A percentile compares a stretch with the other conserved stretches of the same genome.
phyloP scores from a whole-genome alignment of 306 rosid genomes.

The Canavalia gladiata region DNA sequence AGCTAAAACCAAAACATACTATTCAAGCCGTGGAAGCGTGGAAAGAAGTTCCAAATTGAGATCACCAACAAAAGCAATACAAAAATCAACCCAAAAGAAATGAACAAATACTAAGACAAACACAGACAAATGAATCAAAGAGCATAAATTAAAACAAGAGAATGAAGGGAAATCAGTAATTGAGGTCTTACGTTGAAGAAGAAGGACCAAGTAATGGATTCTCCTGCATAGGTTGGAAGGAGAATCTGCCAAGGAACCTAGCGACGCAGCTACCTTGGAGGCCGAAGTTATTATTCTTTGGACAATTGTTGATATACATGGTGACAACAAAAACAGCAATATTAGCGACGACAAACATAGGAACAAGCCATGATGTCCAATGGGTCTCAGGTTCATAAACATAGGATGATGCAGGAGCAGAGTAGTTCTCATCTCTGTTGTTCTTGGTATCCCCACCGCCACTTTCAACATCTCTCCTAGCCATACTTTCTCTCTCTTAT shows the following conservation, averaged over 20 bases:
- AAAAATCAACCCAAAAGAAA: slow-evolving; percentile 9
- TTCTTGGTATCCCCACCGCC: slow-evolving; percentile 57
- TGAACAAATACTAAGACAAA: background rate
- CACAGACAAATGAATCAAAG: background rate
- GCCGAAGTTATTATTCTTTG: slow-evolving; percentile 50
- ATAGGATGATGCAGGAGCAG: slow-evolving; percentile 51
- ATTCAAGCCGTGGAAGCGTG: background rate
- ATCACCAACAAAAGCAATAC: slow-evolving; percentile 13
- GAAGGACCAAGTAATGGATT: slow-evolving; percentile 93
- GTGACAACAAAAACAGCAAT: slow-evolving; percentile 65
- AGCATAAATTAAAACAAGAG: slow-evolving; percentile 28
- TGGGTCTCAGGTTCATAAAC: slow-evolving; percentile 60
- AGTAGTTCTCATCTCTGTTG: slow-evolving; percentile 42
- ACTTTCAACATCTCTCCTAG: slow-evolving; percentile 65
- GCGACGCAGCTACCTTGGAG: slow-evolving; percentile 64
- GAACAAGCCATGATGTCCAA: slow-evolving; percentile 89
- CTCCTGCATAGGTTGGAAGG: slow-evolving; percentile 80
- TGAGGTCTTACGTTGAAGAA: slow-evolving; percentile 69
- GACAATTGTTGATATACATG: slow-evolving; percentile 83
- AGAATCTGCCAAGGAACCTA: slow-evolving; percentile 72
- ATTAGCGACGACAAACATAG: slow-evolving; percentile 69
- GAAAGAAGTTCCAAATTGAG: background rate
- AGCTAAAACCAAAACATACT: background rate
- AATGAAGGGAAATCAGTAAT: slow-evolving; percentile 1
- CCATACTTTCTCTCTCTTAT: slow-evolving; percentile 49